Conservation (phyloP, 352 stramenopile genomes). For the Globisporangium paroecandrum region DNA sequence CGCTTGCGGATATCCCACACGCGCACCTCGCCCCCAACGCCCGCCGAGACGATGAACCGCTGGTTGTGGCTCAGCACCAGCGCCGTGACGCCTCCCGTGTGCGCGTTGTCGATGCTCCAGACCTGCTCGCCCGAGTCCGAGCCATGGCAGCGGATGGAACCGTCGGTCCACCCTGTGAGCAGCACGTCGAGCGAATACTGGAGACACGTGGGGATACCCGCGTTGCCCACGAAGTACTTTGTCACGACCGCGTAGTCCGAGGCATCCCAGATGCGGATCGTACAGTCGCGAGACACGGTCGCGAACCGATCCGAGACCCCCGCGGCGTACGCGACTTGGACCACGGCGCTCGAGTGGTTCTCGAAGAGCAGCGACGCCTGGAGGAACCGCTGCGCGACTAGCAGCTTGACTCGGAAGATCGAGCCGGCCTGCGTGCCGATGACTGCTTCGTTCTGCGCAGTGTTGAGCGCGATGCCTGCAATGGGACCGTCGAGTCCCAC, state of each 20-base stretch:
- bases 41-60: conserved; percentile 81
- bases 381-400: conserved; percentile 20
- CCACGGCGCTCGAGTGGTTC: conserved; percentile 78
- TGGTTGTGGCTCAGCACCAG: conserved; percentile 89
- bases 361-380: conserved; percentile 57
- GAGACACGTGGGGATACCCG: conserved; percentile 65
- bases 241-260: conserved; percentile 81
- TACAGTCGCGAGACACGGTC: conserved; percentile 84
- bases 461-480: conserved; percentile 51
- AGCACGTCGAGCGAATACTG: conserved; percentile 87
- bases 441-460: conserved; percentile 59
- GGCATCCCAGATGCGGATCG: conserved; percentile 88
- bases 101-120: conserved; percentile 90
- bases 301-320: conserved; percentile 87
- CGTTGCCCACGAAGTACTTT: conserved; percentile 48
- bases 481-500: conserved; percentile 67
- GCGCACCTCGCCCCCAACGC: conserved; percentile 82
- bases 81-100: conserved; percentile 87
- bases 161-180: conserved; percentile 89
- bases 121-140: conserved; percentile 77
- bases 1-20: conserved; percentile 92
- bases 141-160: conserved; percentile 84
- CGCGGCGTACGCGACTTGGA: conserved; percentile 75
- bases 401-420: conserved; percentile 62
- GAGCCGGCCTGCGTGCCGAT: conserved; percentile 74